Evolutionary conservation across 176 grass and related monocot genomes (phyloP), one percentile per base, ranked within the genome.

Genomic region (Poa annua): DNA sequence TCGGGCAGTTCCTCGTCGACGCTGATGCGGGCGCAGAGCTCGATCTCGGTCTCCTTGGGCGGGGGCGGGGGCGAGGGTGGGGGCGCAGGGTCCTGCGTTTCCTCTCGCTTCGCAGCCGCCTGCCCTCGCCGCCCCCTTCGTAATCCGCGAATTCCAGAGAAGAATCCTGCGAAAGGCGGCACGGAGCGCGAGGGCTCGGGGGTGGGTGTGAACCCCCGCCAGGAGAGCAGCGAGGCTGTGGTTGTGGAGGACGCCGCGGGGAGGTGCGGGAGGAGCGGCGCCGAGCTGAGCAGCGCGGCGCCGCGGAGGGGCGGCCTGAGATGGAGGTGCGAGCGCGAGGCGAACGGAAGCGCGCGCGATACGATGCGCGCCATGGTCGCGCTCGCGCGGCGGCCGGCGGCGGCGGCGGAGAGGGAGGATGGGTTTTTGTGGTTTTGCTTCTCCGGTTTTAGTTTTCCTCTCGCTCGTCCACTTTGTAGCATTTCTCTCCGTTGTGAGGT

Each of bases 11-110:
- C 87, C 39, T 96, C 89, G 24, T 99, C 87, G 25, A 96, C 35
- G 57, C 68, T 16, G 82, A 99, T 90, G 34, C 85, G 76, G n/a
- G 92, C 91, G 87, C 66, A 75, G 73, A 99, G 93, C 62, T 96
- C 91, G 68, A 99, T 87, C 80, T 99, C 92, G 77, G 50, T 84
- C 39, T 93, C 91, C 87, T 99, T 99, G 53, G 89, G 85, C 39
- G 82, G 79, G 24, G 88, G 88, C 7, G 82, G 77, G 3, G 87
- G 86, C 11, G 82, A 52, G 3, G 88, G 83, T 4, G 82, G 60
- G 3, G 83, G 73, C 4, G 29, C 6, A 26, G 77, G 49, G 51
- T 83, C 84, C 67, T 83, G 67, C 7, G 57, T 59, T 66, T 50
- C 74, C 63, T 84, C 35, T 60, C 87, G 92, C 86, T 87, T 99